Evolutionary conservation across 257 asterid genomes (phyloP), one percentile per base, ranked within the genome.

Genomic region (Jasminum sambac): DNA sequence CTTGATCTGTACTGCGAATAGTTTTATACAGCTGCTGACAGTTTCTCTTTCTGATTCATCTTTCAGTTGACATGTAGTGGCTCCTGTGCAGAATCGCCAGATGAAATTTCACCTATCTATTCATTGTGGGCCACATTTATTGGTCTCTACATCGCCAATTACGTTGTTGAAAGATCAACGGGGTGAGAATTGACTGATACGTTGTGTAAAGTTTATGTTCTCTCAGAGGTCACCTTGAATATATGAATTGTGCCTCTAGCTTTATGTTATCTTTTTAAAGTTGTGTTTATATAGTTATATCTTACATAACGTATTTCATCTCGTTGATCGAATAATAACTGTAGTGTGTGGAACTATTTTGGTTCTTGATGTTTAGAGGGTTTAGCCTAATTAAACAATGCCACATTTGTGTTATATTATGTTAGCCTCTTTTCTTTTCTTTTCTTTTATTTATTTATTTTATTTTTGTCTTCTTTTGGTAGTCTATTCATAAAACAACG

Each of bases 41-140:
- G 2, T 21, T 55, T 64, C 65, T 13, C 44, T 67, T 72, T 75
- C 24, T 70, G 34, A 63, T 80, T 70, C 67, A 46, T 23, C 34
- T 67, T 85, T 74, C 93, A 91, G 99, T 84, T 88, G 73, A 83
- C 91, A 50, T 90, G 97, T 76, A 76, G 88, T 11, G 98, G 98
- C 65, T 79, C 90, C 3, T 85, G 95, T 86, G 88, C 90, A 66
- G 94, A 90, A 80, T 91, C 98, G 6, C 79, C 98, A 25, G 88
- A 84, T 84, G 97, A 95, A 78, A 95, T 95, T 69, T 95, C 99
- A 16, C 99, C 99, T 36, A 79, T 95, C 80, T 95, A 91, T 87
- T 95, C 99, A 26, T 79, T 95, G 68, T 95, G 98, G 99, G 99
- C 98, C 69, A 95, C 99, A 77, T 95, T 95, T 77, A 89, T 95